Evolutionary conservation across 1,284 basidiomycete genomes (phyloP).

Genomic region (Fomitiporia mediterranea): DNA sequence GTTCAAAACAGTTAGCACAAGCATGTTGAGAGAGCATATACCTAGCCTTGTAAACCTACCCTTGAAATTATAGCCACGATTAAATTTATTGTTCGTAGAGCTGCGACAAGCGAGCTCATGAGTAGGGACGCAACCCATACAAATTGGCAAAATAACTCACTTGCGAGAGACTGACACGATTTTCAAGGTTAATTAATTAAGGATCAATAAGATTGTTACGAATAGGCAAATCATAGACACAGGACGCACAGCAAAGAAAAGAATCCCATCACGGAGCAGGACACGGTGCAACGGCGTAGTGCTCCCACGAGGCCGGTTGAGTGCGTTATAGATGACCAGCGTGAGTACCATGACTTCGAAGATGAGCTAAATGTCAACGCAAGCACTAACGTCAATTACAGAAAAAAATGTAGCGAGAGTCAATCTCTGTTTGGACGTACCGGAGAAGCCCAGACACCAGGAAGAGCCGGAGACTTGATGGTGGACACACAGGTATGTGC

Average conservation of each 20-base stretch:
- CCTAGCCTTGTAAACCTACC: background rate
- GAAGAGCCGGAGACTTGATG: background rate
- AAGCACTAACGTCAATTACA: background rate
- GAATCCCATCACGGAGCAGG: conserved; percentile 23
- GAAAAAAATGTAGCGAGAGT: background rate
- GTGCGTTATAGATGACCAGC: conserved; percentile 21
- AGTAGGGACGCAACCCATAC: background rate
- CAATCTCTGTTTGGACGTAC: no score
- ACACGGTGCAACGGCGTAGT: conserved; percentile 11
- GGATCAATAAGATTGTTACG: background rate
- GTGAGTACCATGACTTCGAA: conserved; percentile 23
- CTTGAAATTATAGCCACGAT: conserved; percentile 7
- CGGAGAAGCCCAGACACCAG: conserved; percentile 15
- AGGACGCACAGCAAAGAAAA: conserved; percentile 22
- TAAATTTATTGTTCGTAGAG: conserved; percentile 11
- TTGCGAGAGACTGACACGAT: background rate
- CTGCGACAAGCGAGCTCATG: background rate
- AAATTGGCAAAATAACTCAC: background rate
- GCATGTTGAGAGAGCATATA: background rate
- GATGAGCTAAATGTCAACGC: conserved; percentile 15
- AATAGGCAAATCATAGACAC: background rate
- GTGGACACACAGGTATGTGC: conserved; percentile 10
- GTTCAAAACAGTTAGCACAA: background rate
- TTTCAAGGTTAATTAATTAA: background rate
- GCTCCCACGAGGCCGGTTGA: conserved; percentile 21